A percentile compares a stretch with the other conserved stretches of the same genome.
Evolutionary conservation across 495 filamentous ascomycete genomes (phyloP).

Genomic region (Penicillium pancosmium): DNA sequence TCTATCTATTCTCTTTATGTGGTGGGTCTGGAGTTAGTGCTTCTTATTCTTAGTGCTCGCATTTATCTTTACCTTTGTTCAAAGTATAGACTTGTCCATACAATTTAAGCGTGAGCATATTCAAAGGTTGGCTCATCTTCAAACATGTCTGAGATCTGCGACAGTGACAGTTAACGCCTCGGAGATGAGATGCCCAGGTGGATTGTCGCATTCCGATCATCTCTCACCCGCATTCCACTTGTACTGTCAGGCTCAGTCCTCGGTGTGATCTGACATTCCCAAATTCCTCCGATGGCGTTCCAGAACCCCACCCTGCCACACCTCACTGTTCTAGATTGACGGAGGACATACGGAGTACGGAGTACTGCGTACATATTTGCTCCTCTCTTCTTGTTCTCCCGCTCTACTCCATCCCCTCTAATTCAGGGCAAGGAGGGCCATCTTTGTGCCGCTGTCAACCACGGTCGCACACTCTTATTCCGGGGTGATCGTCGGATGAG

Average conservation of each 20-base stretch:
- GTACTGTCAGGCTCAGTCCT: not conserved
- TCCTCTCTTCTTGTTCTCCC: not conserved
- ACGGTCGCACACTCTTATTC: slow-evolving; percentile 8
- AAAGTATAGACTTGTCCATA: too few relatives aligned
- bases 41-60: too few relatives aligned
- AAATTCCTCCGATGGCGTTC: not conserved
- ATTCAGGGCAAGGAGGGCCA: not conserved
- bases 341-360: not conserved
- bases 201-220: slow-evolving; percentile 8
- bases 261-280: slow-evolving; percentile 15
- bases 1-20: too few relatives aligned
- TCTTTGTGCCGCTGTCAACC: slow-evolving; percentile 6
- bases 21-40: too few relatives aligned
- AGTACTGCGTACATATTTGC: not conserved
- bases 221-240: not conserved
- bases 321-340: not conserved
- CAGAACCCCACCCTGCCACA: not conserved
- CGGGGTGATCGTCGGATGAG: slow-evolving; percentile 19
- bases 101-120: too few relatives aligned
- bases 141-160: not conserved
- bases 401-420: too few relatives aligned
- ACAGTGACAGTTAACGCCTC: slow-evolving; percentile 6
- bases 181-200: not conserved
- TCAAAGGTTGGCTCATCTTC: not conserved
- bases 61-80: too few relatives aligned